Base-by-base conservation (phyloP, 2,329 filamentous ascomycete species). In the Colletotrichum endophyticum region DNA sequence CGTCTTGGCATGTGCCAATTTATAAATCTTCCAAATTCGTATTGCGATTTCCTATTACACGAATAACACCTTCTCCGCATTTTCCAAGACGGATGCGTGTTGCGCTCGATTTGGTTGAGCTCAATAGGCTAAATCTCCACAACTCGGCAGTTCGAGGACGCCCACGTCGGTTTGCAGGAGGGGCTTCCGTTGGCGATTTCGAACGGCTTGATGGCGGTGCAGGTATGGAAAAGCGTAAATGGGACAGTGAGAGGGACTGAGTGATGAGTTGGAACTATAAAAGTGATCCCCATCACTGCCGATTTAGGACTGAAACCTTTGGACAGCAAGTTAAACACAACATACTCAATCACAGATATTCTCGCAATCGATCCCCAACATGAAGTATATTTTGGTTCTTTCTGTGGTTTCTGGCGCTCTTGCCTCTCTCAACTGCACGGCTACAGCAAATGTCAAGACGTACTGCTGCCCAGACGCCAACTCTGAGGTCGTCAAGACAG, bases 351-450 rank as follows among this genome's bases (percentile, higher is more conserved):
- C 2, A n/a, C 8, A n/a, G 28, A 5, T n/a, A 0, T n/a, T 2
- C n/a, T 28, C 6, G n/a, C 7, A 16, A 5, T 2, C 5, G 56
- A 68, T 11, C 11, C 13, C 22, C 66, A 22, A 19, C 4, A 77
- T 77, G 75, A 77, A 69, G 62, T 57, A 64, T 4, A 36, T 44
- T 32, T 16, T 75, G 8, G 22, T 72, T 19, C 32, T 77, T 57
- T 59, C 75, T 13, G 3, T 32, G 28, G 53, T 63, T 9, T 64
- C 72, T 2, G 75, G 72, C 19, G 75, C 67, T 36, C 57, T 78
- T 5, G 76, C 70, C n/a, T 78, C 76, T n/a, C 76, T 78, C 49
- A 78, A 78, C 56, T 78, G 76, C 67, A 78, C 76, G 4, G 30
- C 74, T 6, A 77, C 74, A 5, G 74, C 74, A 15, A 36, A 64